Percentiles rank a stretch among this genome's conserved stretches.
phyloP scores from a whole-genome alignment of 495 filamentous ascomycete species.

The Penicillium longicatenatum region DNA sequence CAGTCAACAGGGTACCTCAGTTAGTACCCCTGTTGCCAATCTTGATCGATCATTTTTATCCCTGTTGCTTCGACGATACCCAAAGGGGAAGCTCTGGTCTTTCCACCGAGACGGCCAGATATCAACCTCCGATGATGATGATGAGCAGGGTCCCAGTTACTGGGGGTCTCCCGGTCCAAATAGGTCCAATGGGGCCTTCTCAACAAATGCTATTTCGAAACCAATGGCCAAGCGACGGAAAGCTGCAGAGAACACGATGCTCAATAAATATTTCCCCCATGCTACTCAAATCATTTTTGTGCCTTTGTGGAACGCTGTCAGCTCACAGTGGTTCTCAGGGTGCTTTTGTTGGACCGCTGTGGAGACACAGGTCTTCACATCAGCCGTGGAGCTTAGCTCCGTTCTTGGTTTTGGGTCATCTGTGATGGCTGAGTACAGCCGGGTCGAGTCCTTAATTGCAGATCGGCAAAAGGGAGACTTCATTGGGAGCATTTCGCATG shows the following conservation, averaged over 20 bases:
- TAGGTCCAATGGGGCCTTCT: constrained; percentile 11
- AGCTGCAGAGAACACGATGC: constrained; percentile 41
- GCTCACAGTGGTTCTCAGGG: constrained; percentile 69
- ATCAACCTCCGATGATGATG: constrained; percentile 46
- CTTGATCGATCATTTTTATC: constrained; percentile 48
- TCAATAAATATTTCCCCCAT: constrained; percentile 50
- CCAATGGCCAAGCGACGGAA: constrained; percentile 39
- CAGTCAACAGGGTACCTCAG: constrained; percentile 32
- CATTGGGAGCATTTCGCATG: constrained; percentile 78
- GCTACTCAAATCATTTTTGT: constrained; percentile 49
- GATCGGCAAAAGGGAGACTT: constrained; percentile 72
- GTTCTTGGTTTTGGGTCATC: constrained; percentile 66
- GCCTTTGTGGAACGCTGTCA: constrained; percentile 71
- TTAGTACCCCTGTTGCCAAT: constrained; percentile 36
- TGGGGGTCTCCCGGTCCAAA: constrained; percentile 11
- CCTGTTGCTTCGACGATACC: constrained; percentile 58
- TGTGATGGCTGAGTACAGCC: constrained; percentile 68
- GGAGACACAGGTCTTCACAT: constrained; percentile 44
- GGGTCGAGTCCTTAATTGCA: constrained; percentile 58
- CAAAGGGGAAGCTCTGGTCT: constrained; percentile 65
- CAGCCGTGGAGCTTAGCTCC: constrained; percentile 48
- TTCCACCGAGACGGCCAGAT: constrained; percentile 56
- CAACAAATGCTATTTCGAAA: constrained; percentile 39
- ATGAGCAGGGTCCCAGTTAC: constrained; percentile 33
- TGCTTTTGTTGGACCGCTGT: constrained; percentile 62